phyloP scores from a whole-genome alignment of 2,329 filamentous ascomycete species.

The Exophiala sp. region DNA sequence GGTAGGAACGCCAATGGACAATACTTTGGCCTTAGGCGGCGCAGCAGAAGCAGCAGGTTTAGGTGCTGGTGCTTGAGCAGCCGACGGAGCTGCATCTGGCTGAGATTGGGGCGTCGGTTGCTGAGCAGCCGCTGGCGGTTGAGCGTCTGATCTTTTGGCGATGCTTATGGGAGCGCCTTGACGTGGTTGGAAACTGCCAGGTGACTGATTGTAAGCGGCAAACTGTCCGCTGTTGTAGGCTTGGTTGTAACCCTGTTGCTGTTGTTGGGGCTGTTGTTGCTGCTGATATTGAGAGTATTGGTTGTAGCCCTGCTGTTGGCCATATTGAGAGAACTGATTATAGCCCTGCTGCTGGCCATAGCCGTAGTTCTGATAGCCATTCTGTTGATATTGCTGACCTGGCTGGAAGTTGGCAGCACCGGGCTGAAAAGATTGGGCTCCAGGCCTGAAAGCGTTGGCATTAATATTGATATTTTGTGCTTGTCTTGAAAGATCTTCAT shows the following conservation, averaged over 20 bases:
- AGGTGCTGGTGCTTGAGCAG: constrained; percentile 33
- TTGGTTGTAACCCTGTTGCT: constrained; percentile 40
- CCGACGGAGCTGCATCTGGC: constrained; percentile 39
- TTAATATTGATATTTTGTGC: constrained; percentile 67
- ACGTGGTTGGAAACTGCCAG: constrained; percentile 38
- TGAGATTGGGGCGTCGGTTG: constrained; percentile 47
- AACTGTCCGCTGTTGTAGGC: constrained; percentile 46
- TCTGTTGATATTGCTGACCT: constrained; percentile 63
- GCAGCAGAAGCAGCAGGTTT: constrained; percentile 29
- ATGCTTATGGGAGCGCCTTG: constrained; percentile 45
- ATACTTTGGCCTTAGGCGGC: constrained; percentile 60
- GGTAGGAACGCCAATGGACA: constrained; percentile 63
- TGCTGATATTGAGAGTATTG: constrained; percentile 45
- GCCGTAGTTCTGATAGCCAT: constrained; percentile 46
- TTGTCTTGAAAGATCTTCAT: constrained; percentile 73
- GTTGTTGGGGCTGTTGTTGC: constrained; percentile 37
- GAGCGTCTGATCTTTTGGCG: constrained; percentile 42
- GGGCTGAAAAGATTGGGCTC: constrained; percentile 69
- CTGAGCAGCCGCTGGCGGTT: constrained; percentile 44
- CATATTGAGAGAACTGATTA: constrained; percentile 56
- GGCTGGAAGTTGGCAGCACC: constrained; percentile 68
- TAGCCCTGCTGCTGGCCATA: constrained; percentile 54
- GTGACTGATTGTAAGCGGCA: constrained; percentile 41
- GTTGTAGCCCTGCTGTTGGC: constrained; percentile 35
- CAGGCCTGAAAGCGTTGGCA: constrained; percentile 60